Percentiles rank a stretch among this genome's conserved stretches.
These are phyloP conservation scores for Corylus americana DNA, from an alignment of 306 rosid species.

Conservation along the genomic window DNA sequence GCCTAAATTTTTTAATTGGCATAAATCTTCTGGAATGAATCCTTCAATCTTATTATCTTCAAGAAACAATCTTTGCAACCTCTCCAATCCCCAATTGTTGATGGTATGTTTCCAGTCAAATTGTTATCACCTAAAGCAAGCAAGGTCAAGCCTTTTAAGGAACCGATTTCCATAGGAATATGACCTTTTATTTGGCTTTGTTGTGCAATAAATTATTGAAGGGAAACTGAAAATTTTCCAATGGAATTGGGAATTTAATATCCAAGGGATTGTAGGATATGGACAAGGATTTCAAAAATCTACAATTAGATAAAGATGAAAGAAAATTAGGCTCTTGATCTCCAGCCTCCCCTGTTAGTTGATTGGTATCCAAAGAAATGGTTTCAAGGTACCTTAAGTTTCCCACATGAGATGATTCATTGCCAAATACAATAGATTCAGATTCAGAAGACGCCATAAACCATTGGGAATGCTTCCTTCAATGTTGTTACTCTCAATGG, in stretches of 20 bases:
- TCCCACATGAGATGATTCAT: not conserved
- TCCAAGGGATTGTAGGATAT: not conserved
- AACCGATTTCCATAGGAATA: not conserved
- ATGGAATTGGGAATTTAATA: not conserved
- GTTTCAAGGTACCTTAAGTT: not conserved
- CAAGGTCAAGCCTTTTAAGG: not conserved
- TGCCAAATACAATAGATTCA: rapidly evolving
- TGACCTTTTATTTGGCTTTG: not conserved
- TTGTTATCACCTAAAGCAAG: not conserved
- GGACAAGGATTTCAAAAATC: not conserved
- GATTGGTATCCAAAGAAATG: not conserved
- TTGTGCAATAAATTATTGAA: not conserved
- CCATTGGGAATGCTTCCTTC: not conserved
- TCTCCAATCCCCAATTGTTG: not conserved
- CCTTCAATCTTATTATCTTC: not conserved
- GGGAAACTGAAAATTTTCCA: not conserved
- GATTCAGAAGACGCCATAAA: not conserved
- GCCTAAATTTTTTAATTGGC: not conserved
- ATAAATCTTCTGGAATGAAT: not conserved
- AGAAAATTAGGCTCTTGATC: not conserved
- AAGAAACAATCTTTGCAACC: not conserved
- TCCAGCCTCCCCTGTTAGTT: not conserved
- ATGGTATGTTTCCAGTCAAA: not conserved
- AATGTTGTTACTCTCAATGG: not conserved
- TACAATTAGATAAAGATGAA: not conserved